Percentiles rank a stretch among this genome's conserved stretches.
Conservation (phyloP, 352 stramenopile genomes). For the Hyaloperonospora brassicae region DNA sequence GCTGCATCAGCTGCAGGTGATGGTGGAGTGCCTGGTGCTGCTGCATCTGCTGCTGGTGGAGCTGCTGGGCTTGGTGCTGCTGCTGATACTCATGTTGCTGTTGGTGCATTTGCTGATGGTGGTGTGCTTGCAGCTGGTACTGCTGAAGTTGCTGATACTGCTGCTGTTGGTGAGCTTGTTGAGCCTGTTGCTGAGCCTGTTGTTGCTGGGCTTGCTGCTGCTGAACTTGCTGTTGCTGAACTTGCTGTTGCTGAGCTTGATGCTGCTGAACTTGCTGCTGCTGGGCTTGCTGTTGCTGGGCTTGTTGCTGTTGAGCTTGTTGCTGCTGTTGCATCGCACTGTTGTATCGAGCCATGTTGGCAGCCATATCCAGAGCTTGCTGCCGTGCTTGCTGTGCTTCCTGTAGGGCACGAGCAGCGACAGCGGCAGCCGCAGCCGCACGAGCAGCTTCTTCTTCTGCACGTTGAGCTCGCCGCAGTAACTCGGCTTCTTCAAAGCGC, state of each 20-base stretch:
- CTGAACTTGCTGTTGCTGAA: constrained; percentile 23
- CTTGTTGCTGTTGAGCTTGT: constrained; percentile 1
- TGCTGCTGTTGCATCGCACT: constrained; percentile 58
- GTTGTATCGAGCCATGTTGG: constrained; percentile 62
- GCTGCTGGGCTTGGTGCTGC: constrained; percentile 33
- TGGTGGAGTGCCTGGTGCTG: constrained; percentile 43
- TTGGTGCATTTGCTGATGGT: constrained; percentile 34
- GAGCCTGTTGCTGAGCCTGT: constrained; percentile 25
- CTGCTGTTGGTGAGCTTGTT: constrained; percentile 29
- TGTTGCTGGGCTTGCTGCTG: not conserved
- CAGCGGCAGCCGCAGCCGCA: constrained; percentile 56
- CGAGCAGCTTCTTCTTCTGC: constrained; percentile 77
- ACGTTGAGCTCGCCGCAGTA: constrained; percentile 55
- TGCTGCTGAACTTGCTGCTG: too few relatives aligned
- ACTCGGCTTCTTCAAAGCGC: constrained; percentile 65
- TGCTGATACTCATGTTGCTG: constrained; percentile 34
- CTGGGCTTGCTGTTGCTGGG: too few relatives aligned
- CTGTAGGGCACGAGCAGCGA: constrained; percentile 61
- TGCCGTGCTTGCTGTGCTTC: constrained; percentile 70
- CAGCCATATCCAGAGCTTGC: constrained; percentile 78
- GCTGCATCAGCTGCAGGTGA: constrained; percentile 44
- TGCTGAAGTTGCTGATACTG: constrained; percentile 46
- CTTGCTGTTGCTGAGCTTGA: constrained; percentile 40
- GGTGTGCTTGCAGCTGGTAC: constrained; percentile 44
- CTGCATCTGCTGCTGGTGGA: constrained; percentile 51